Base-by-base conservation (phyloP, 257 asterid species). In the Plantago ovata region DNA sequence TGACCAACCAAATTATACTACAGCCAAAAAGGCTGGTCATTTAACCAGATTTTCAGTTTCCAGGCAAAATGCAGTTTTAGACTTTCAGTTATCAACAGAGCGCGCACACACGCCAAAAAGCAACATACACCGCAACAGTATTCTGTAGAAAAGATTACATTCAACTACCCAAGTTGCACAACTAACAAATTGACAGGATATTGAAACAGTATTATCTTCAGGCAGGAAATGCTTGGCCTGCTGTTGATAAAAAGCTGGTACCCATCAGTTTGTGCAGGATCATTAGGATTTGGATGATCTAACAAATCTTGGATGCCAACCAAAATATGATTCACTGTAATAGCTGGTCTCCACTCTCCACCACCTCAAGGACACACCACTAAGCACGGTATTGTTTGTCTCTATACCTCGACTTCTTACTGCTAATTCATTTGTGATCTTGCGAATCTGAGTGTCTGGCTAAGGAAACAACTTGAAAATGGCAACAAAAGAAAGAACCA, bases 351-450 rank as follows among this genome's bases (percentile, higher is more conserved):
- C 85, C 85, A 81, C 4, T 82, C 88, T n/a, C n/a, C n/a, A n/a
- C n/a, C n/a, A n/a, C n/a, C n/a, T n/a, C n/a, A n/a, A n/a, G n/a
- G n/a, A n/a, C n/a, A n/a, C n/a, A n/a, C n/a, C n/a, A n/a, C n/a
- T n/a, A n/a, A n/a, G n/a, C n/a, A n/a, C n/a, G n/a, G n/a, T n/a
- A n/a, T n/a, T n/a, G n/a, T n/a, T 28, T 28, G 15, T 2, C 54
- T n/a, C n/a, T n/a, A 40, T 49, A 86, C 76, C 93, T 80, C 21
- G 95, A 77, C 65, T 79, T 92, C 83, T 88, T 88, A 65, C 98
- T 92, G 1, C 95, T 95, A 93, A 83, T 71, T 94, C 98, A 85
- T 92, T 68, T 96, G 80, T 15, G 98, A 84, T 77, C 76, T 88
- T 53, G 98, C 98, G 64, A 58, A 88, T 77, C 96, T 88, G 50